Conservation (phyloP, 148 eudicot genomes). For the Cornus florida region DNA sequence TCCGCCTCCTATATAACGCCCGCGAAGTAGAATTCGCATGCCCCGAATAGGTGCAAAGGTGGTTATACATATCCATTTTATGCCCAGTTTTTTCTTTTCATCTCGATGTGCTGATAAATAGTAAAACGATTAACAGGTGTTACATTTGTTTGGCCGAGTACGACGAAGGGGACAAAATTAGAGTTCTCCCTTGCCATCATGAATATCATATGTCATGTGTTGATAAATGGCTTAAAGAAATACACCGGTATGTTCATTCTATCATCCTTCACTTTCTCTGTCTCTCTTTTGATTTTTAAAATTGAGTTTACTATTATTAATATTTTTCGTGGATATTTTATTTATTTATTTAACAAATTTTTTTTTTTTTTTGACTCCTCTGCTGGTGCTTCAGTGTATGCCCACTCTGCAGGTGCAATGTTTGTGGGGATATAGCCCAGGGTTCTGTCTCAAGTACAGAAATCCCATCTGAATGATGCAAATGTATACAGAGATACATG, state of each 20-base stretch:
- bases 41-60: too few relatives aligned
- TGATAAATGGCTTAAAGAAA: slow-evolving; percentile 88
- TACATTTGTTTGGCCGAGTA: slow-evolving; percentile 76
- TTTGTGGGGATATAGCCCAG: slow-evolving; percentile 36
- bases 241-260: slow-evolving; percentile 54
- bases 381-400: slow-evolving; percentile 53
- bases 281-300: not conserved
- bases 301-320: too few relatives aligned
- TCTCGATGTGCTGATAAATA: not conserved
- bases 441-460: slow-evolving; percentile 26
- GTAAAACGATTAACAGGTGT: slow-evolving; percentile 44
- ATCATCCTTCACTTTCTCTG: not conserved
- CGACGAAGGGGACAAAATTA: slow-evolving; percentile 65
- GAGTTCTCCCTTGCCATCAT: slow-evolving; percentile 78
- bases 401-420: slow-evolving; percentile 74
- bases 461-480: slow-evolving; percentile 19
- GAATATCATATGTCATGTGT: slow-evolving; percentile 67
- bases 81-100: not conserved
- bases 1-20: too few relatives aligned
- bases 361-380: not conserved
- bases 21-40: too few relatives aligned
- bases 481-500: slow-evolving; percentile 14
- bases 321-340: not conserved
- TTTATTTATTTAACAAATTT: not conserved
- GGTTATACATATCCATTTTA: too few relatives aligned